Percentiles rank a stretch among this genome's conserved stretches.
These are phyloP conservation scores for Pharus latifolius DNA, from an alignment of 176 grass and related monocot species.

Conservation along the genomic window DNA sequence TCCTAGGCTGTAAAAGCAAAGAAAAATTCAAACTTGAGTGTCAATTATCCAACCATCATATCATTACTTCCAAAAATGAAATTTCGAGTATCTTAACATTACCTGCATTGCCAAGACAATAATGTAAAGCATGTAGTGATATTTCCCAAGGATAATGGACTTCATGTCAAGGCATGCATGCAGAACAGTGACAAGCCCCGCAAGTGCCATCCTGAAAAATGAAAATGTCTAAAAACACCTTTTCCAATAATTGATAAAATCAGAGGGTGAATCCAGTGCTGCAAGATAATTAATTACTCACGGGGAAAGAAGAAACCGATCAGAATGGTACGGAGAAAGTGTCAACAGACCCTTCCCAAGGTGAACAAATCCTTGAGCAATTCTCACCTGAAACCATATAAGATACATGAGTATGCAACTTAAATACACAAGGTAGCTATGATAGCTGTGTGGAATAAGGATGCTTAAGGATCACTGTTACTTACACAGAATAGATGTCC, in stretches of 20 bases:
- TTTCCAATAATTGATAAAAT: background rate
- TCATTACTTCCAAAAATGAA: no score
- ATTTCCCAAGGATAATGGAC: conserved; percentile 77
- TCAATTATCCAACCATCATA: background rate
- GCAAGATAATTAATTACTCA: conserved; percentile 31
- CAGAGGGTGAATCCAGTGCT: background rate
- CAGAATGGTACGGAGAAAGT: conserved; percentile 94
- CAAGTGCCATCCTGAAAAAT: conserved; percentile 67
- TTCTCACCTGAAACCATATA: conserved; percentile 63
- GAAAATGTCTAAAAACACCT: no score
- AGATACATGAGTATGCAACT: background rate
- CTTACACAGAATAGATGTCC: conserved; percentile 98
- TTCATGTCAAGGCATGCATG: conserved; percentile 96
- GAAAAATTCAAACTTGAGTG: background rate
- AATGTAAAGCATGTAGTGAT: conserved; percentile 92
- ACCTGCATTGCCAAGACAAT: conserved; percentile 97
- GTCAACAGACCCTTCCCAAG: conserved; percentile 95
- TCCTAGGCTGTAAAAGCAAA: conserved; percentile 58
- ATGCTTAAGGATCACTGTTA: background rate
- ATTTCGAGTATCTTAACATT: no score
- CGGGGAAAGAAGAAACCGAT: conserved; percentile 92
- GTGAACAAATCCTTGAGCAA: conserved; percentile 97
- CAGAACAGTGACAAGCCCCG: conserved; percentile 83
- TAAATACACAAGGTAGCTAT: background rate
- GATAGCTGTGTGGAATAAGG: background rate